These are phyloP conservation scores for Talaromyces thailandensis DNA, from an alignment of 495 filamentous ascomycete species.

Conservation along the genomic window DNA sequence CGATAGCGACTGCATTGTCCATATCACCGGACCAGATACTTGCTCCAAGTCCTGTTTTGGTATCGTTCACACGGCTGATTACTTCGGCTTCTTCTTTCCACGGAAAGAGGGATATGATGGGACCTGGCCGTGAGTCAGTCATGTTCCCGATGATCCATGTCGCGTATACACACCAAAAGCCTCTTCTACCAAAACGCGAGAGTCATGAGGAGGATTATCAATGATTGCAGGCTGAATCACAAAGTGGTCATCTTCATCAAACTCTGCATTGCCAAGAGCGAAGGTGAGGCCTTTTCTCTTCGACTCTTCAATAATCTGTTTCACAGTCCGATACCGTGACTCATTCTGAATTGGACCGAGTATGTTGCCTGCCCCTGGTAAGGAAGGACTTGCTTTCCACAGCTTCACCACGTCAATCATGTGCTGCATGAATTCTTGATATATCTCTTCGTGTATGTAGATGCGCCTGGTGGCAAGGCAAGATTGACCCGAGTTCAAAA, in stretches of 20 bases:
- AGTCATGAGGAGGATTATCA: slow-evolving; percentile 40
- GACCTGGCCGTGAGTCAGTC: slow-evolving; percentile 15
- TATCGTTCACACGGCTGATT: slow-evolving; percentile 39
- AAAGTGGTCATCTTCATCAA: slow-evolving; percentile 24
- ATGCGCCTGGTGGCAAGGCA: slow-evolving; percentile 49
- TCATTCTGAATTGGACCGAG: slow-evolving; percentile 39
- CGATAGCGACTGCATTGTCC: slow-evolving; percentile 31
- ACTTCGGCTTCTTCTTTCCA: slow-evolving; percentile 44
- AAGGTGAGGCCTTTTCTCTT: slow-evolving; percentile 36
- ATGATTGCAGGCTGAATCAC: slow-evolving; percentile 42
- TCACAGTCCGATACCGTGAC: slow-evolving; percentile 41
- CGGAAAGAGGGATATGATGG: slow-evolving; percentile 37
- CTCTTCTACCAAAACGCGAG: slow-evolving; percentile 31
- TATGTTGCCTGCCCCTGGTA: slow-evolving; percentile 7
- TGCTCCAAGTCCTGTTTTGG: slow-evolving; percentile 37
- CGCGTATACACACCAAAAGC: slow-evolving; percentile 18
- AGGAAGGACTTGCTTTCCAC: slow-evolving; percentile 32
- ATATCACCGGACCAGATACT: slow-evolving; percentile 42
- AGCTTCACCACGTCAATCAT: slow-evolving; percentile 41
- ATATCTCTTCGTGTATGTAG: slow-evolving; percentile 56
- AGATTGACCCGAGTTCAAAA: slow-evolving; percentile 51
- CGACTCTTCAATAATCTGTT: slow-evolving; percentile 32
- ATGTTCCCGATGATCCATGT: neutral
- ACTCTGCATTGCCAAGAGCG: slow-evolving; percentile 26
- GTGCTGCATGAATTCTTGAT: slow-evolving; percentile 43